A percentile compares a stretch with the other conserved stretches of the same genome.
phyloP scores from a whole-genome alignment of 169 alveolate species.

The Plasmodium sp. region DNA sequence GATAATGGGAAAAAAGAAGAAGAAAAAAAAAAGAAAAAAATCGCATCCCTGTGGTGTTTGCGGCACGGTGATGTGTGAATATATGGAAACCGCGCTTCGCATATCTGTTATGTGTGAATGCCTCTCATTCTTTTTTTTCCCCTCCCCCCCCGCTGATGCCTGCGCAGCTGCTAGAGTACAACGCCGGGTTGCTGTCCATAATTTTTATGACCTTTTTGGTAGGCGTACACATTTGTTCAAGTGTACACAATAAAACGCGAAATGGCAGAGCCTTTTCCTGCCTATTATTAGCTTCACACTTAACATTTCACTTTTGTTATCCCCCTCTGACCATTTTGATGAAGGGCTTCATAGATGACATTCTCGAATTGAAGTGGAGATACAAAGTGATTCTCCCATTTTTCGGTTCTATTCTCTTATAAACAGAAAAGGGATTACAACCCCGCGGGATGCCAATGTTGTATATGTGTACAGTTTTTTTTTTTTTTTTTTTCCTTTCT shows the following conservation, averaged over 20 bases:
- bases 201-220: slow-evolving; percentile 91
- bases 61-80: background rate
- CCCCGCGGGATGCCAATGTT: background rate
- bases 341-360: slow-evolving; percentile 93
- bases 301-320: background rate
- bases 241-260: background rate
- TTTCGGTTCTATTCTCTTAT: slow-evolving; percentile 82
- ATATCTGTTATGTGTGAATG: slow-evolving; percentile 9
- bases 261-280: background rate
- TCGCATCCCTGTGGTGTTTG: background rate
- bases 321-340: slow-evolving; percentile 1
- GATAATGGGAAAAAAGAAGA: slow-evolving; percentile 43
- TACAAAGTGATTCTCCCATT: slow-evolving; percentile 92
- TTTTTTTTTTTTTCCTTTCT: background rate
- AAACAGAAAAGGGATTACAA: background rate
- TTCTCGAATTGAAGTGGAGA: slow-evolving; percentile 93
- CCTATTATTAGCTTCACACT: background rate
- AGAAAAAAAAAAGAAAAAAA: background rate
- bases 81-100: background rate
- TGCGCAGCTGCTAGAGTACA: slow-evolving; percentile 83
- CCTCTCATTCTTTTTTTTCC: background rate
- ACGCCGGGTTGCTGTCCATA: slow-evolving; percentile 90
- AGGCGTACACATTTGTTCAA: background rate
- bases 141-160: background rate
- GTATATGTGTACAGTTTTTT: background rate